A percentile compares a stretch with the other conserved stretches of the same genome.
phyloP scores from a whole-genome alignment of 331 rosid genomes.

The Erythrophleum ivorense region DNA sequence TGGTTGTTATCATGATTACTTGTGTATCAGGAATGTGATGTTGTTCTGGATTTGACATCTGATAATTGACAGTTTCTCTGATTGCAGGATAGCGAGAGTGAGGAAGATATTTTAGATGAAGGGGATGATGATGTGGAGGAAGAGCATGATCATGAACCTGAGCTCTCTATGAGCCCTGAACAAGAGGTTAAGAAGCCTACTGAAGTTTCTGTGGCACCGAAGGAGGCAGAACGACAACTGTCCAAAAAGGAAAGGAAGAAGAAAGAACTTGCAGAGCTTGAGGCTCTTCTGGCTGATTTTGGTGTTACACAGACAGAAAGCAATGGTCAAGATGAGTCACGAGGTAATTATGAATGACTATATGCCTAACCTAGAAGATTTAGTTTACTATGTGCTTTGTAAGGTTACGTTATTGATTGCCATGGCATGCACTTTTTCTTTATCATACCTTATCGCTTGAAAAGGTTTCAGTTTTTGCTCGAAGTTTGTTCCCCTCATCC shows the following conservation, averaged over 20 bases:
- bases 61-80: neutral
- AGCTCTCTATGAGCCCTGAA: slow-evolving; percentile 49
- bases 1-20: neutral
- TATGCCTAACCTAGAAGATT: neutral
- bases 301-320: slow-evolving; percentile 57
- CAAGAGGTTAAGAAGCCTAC: slow-evolving; percentile 52
- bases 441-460: neutral
- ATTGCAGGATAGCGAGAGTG: slow-evolving; percentile 66
- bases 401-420: neutral
- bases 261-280: slow-evolving; percentile 79
- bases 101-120: slow-evolving; percentile 72
- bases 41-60: neutral
- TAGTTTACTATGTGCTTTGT: neutral
- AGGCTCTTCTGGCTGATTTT: slow-evolving; percentile 78
- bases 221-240: slow-evolving; percentile 71
- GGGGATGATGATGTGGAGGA: slow-evolving; percentile 75
- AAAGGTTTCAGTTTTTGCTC: neutral
- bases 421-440: neutral
- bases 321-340: slow-evolving; percentile 58
- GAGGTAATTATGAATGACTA: slow-evolving; percentile 46
- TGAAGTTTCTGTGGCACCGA: slow-evolving; percentile 52
- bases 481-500: neutral
- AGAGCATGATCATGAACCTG: slow-evolving; percentile 61
- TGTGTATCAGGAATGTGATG: neutral
- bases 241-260: slow-evolving; percentile 73